These are phyloP conservation scores for Pseudogymnoascus sp. DNA, from an alignment of 2,329 filamentous ascomycete species.

Conservation along the genomic window DNA sequence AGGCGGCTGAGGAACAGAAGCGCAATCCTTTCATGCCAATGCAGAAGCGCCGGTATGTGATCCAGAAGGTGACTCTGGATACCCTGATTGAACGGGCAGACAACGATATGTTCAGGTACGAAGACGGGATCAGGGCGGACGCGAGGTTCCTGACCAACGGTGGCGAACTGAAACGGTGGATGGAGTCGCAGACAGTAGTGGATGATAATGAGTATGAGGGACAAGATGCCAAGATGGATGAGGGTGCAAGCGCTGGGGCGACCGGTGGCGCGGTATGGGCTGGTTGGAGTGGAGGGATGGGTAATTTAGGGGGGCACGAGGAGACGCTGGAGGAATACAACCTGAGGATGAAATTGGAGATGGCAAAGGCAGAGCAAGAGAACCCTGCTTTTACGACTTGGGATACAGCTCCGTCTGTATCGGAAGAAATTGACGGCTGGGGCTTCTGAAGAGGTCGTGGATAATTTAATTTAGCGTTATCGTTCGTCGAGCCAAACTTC, in stretches of 20 bases:
- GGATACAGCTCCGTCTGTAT: background rate
- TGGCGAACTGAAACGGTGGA: slow-evolving; percentile 15
- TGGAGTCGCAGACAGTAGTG: background rate
- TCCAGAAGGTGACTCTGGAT: background rate
- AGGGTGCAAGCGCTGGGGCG: background rate
- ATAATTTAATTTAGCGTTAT: background rate
- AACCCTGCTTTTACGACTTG: background rate
- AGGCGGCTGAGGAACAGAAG: slow-evolving; percentile 9
- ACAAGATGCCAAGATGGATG: background rate
- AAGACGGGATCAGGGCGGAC: slow-evolving; percentile 18
- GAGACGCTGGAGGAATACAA: background rate
- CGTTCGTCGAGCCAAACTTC: too few species aligned
- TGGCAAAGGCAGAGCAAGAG: background rate
- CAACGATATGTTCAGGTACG: background rate
- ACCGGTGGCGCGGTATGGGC: background rate
- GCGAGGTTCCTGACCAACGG: slow-evolving; percentile 14
- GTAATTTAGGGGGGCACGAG: too few species aligned
- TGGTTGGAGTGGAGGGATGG: background rate
- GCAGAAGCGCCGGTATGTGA: background rate
- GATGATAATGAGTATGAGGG: background rate
- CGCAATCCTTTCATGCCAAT: background rate
- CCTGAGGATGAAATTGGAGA: background rate
- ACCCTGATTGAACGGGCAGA: background rate
- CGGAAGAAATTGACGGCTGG: background rate
- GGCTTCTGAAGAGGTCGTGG: background rate